Percentiles rank a stretch among this genome's conserved stretches.
These are phyloP conservation scores for Trichosporon sp. DNA, from an alignment of 1,284 basidiomycete genomes.

Conservation along the genomic window DNA sequence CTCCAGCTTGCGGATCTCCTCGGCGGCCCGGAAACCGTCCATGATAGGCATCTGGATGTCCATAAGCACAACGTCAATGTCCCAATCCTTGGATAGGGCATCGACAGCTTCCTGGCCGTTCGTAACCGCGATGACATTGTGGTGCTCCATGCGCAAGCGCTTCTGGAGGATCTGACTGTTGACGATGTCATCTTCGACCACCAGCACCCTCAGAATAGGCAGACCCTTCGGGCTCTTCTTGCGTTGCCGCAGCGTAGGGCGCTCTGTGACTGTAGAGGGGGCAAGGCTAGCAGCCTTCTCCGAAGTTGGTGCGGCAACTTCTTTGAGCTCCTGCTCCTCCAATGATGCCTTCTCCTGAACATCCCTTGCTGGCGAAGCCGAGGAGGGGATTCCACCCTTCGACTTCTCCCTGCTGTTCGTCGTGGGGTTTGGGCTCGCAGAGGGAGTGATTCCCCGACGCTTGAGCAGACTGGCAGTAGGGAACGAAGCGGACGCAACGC, in stretches of 20 bases:
- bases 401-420: neutral
- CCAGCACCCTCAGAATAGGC: conserved; percentile 58
- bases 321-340: neutral
- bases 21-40: conserved; percentile 69
- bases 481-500: neutral
- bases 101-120: conserved; percentile 76
- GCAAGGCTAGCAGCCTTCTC: neutral
- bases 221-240: conserved; percentile 10
- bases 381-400: neutral
- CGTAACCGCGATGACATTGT: conserved; percentile 62
- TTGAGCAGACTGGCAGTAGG: neutral
- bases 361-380: neutral
- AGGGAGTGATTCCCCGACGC: neutral
- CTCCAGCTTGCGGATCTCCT: conserved; percentile 64
- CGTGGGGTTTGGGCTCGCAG: neutral
- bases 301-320: neutral
- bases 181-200: conserved; percentile 71
- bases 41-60: conserved; percentile 86
- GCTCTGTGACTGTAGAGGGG: neutral
- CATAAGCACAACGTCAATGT: conserved; percentile 71
- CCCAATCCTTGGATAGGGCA: conserved; percentile 57
- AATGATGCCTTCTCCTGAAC: neutral
- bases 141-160: conserved; percentile 63
- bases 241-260: neutral
- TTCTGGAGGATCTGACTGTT: conserved; percentile 70